Evolutionary conservation across 177 flowering plant genomes (phyloP), one percentile per base, ranked within the genome.

Genomic region (Vitis hybrid): DNA sequence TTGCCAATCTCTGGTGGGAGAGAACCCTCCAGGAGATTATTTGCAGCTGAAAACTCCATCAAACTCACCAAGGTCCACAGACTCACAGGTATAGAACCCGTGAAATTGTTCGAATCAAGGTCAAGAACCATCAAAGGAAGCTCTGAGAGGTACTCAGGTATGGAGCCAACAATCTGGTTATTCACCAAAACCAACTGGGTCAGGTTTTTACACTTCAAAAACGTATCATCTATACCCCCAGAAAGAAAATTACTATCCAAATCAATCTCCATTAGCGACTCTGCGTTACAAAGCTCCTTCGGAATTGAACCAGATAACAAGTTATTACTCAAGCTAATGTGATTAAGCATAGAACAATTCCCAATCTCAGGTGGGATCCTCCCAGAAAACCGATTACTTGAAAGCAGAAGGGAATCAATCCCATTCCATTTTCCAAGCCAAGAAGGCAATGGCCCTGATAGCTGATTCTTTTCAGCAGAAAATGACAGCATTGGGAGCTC

Each of bases 1-100:
- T 79, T 73, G 4, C 94, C 97, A 73, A 88, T 85, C 57, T 83
- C 86, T 2, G 14, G 58, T 5, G 93, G 78, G 8, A 92, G 68
- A 53, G 63, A 2, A 11, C 97, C 97, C 64, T 78, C 80, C 15
- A 92, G 65, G 15, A 69, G 68, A 79, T 92, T 92, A 68, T 77
- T 79, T 1, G 85, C 78, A 45, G 94, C 93, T 5, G 90, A 84
- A 67, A 92, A 85, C 74, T 88, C 94, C 82, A 90, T 80, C 77
- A 92, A 73, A 57, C 19, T 55, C 10, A 2, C 10, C 0, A 86
- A 82, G 22, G 67, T 81, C 91, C 91, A 91, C 0, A 91, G 64
- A 62, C 77, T 79, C 15, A 56, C 67, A 6, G 97, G 94, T 50
- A 92, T 69, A 2, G 75, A 29, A n/a, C 97, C 94, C 0, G 88